Conservation (phyloP, 2,329 filamentous ascomycete genomes). For the Penicillium sp. region DNA sequence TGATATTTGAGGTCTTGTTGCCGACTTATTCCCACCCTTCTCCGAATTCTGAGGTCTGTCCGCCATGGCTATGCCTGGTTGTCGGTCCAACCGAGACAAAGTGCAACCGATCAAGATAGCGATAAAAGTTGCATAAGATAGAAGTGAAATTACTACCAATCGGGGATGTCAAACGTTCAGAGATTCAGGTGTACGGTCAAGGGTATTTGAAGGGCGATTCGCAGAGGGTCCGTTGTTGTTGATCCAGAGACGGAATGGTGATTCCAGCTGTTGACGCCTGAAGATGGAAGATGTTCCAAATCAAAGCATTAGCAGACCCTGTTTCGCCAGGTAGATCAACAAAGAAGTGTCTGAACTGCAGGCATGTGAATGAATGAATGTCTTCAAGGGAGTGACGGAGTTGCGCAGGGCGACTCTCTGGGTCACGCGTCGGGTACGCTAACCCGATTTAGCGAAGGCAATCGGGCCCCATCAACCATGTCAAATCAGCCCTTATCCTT, state of each 20-base stretch:
- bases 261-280: not conserved
- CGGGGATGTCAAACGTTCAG: not conserved
- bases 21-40: slow-evolving; percentile 19
- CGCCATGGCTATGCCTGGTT: slow-evolving; percentile 19
- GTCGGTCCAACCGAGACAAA: slow-evolving; percentile 12
- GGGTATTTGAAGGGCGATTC: slow-evolving; percentile 12
- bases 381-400: slow-evolving; percentile 24
- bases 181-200: not conserved
- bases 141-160: not conserved
- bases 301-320: not conserved
- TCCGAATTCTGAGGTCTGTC: slow-evolving; percentile 18
- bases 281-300: not conserved
- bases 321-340: slow-evolving; percentile 4
- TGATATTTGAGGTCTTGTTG: slow-evolving; percentile 18
- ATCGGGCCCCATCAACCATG: slow-evolving; percentile 2
- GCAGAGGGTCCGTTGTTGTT: slow-evolving; percentile 10
- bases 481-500: not conserved
- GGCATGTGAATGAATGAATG: slow-evolving; percentile 10
- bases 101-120: slow-evolving; percentile 7
- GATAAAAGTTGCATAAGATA: slow-evolving; percentile 14
- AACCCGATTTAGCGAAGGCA: slow-evolving; percentile 26
- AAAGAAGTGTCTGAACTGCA: slow-evolving; percentile 11
- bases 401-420: slow-evolving; percentile 31
- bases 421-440: slow-evolving; percentile 42
- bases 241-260: not conserved